Evolutionary conservation across 2,329 filamentous ascomycete genomes (phyloP), one percentile per base, ranked within the genome.

Genomic region (Fusarium gaditjirri): DNA sequence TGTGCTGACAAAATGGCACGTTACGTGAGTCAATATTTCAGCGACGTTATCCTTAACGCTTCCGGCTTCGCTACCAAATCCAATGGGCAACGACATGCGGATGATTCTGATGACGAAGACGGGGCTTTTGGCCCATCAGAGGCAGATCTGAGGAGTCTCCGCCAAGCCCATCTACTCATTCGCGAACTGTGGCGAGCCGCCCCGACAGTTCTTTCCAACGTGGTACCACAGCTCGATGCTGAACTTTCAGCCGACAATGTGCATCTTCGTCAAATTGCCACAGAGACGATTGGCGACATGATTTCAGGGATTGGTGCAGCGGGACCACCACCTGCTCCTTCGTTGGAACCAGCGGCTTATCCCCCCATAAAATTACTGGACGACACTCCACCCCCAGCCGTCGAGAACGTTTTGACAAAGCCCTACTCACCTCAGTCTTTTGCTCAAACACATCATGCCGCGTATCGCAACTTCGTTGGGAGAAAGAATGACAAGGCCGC

Each of bases 21-120:
- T 69, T 94, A 97, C 74, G 92, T 98, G 61, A 95, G 94, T 74
- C 94, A 97, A 78, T 99, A 98, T 81, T 99, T 99, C 80, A 97
- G 94, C 81, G 94, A 97, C 62, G 94, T 98, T 56, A 97, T 99
- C 64, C 91, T 98, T 69, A 94, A 98, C 78, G 93, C 94, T 7
- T 94, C 91, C 41, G 89, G 85, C 17, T 86, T 89, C 49, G 85
- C 84, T 25, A 84, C 84, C 14, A 86, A 87, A 74, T 72, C 84
- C 59, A 91, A 90, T 70, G 89, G 88, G 8, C 84, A 86, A 61
- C 88, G 87, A 66, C 87, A 87, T 42, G 85, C 86, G 23, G 89
- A 89, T 29, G 91, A 91, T 42, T 88, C 88, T 31, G 91, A 92
- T 25, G 90, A 92, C 53, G 89, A 93, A 58, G 86, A 89, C 50